These are phyloP conservation scores for Akanthomyces lecanii DNA, from an alignment of 2,329 filamentous ascomycete species.

Conservation along the genomic window DNA sequence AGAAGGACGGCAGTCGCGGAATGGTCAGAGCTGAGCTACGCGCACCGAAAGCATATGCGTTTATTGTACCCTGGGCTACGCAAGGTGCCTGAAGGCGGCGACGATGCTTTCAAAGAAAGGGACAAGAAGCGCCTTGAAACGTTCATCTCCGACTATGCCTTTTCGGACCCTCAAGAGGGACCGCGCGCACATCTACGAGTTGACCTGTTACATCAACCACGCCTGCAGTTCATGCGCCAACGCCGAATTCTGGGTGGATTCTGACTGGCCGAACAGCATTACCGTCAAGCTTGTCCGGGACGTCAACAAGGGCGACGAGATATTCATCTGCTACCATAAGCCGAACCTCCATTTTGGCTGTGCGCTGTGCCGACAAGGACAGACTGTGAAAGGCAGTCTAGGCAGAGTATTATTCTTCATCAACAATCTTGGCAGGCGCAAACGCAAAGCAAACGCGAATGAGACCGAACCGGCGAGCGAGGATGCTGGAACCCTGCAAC, in stretches of 20 bases:
- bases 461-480: neutral
- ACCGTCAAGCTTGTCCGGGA: constrained; percentile 17
- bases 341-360: constrained; percentile 27
- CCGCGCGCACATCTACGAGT: constrained; percentile 21
- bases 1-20: constrained; percentile 1
- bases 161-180: constrained; percentile 16
- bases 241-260: constrained; percentile 20
- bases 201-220: constrained; percentile 30
- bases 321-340: constrained; percentile 36
- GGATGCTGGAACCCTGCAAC: too few relatives aligned
- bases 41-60: constrained; percentile 4
- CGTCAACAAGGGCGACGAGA: constrained; percentile 29
- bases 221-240: constrained; percentile 30
- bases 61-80: constrained; percentile 18
- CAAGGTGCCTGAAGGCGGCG: constrained; percentile 5
- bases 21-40: constrained; percentile 20
- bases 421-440: neutral
- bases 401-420: neutral
- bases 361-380: constrained; percentile 17
- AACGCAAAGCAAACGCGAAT: neutral
- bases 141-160: constrained; percentile 27
- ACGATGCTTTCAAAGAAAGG: neutral
- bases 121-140: constrained; percentile 19
- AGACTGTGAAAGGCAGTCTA: neutral
- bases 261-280: constrained; percentile 19